Conservation (phyloP, 768 basidiomycete genomes). For the Suillus discolor region DNA sequence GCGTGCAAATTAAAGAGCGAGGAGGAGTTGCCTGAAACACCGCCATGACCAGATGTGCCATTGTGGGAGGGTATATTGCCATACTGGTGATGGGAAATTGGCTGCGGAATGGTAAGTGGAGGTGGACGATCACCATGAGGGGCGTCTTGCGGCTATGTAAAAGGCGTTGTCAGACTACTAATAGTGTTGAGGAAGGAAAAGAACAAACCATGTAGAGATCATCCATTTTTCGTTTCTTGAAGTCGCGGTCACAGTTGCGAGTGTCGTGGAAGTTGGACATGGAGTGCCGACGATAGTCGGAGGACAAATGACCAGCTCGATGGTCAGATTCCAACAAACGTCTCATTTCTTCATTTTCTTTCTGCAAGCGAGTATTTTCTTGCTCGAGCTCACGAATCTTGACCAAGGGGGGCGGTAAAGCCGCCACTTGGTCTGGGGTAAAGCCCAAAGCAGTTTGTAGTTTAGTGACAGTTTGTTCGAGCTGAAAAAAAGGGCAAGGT, state of each 20-base stretch:
- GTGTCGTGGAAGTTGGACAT: constrained; percentile 50
- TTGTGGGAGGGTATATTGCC: constrained; percentile 41
- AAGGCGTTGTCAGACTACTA: constrained; percentile 3
- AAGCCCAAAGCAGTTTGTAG: constrained; percentile 75
- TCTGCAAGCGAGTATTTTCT: constrained; percentile 70
- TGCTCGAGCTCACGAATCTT: constrained; percentile 84
- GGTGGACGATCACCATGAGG: constrained; percentile 47
- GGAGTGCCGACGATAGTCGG: constrained; percentile 52
- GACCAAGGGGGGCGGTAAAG: constrained; percentile 69
- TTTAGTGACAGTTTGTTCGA: constrained; percentile 85
- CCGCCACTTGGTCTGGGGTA: constrained; percentile 73
- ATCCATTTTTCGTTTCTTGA: constrained; percentile 65
- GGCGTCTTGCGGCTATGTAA: constrained; percentile 50
- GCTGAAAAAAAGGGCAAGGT: constrained; percentile 39
- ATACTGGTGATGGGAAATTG: constrained; percentile 53
- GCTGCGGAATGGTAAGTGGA: constrained; percentile 64
- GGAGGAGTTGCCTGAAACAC: constrained; percentile 38
- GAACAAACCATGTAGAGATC: constrained; percentile 55
- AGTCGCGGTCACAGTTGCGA: constrained; percentile 56
- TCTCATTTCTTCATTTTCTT: constrained; percentile 77
- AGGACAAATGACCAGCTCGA: constrained; percentile 32
- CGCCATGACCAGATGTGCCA: constrained; percentile 39
- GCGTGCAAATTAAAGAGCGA: constrained; percentile 56
- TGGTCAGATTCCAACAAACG: constrained; percentile 57
- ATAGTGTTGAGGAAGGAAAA: not conserved